Base-by-base conservation (phyloP, 1,284 basidiomycete genomes). In the Paramarasmius palmivorus region DNA sequence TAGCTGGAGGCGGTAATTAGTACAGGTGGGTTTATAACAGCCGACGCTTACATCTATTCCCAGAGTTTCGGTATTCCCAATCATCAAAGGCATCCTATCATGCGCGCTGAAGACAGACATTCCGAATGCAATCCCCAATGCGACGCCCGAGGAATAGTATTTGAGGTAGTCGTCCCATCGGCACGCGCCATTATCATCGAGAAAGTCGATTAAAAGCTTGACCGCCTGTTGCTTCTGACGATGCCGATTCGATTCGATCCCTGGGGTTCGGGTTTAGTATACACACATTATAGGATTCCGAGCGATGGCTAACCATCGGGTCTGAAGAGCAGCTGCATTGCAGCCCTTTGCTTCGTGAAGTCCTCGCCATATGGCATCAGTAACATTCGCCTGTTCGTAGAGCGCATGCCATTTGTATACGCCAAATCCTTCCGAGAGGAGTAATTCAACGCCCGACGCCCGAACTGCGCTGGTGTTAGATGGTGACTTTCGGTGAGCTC, bases 221-320 rank as follows among this genome's bases (percentile, higher is more conserved):
- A 40, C 39, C 17, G 39, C 39, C 39, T 40, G 39, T 40, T 40
- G 39, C 22, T 40, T 40, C 17, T 40, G 39, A 40, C 39, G 39
- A 19, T 40, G 39, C 17, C 39, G 8, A 40, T 40, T 40, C 9
- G 39, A 40, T 20, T 40, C 39, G 39, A 40, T 40, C 17, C 9
- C 39, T 40, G 17, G 17, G 39, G 17, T 8, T 40, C 9, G 7
- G 8, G 15, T 40, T 8, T 14, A n/a, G 39, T 20, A n/a, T 7
- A 7, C 15, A 20, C 9, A 8, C 39, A 19, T 14, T 19, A 19
- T 8, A 20, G 7, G 17, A 40, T n/a, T n/a, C n/a, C n/a, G 17
- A 19, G 22, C 15, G 22, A 40, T 40, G 17, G 22, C 9, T 9
- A 20, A 40, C 39, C 39, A 20, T 40, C 39, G 7, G 39, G 39